Percentiles rank a stretch among this genome's conserved stretches.
Evolutionary conservation across 148 eudicot genomes (phyloP).

Genomic region (Vaccinium corymbosum): DNA sequence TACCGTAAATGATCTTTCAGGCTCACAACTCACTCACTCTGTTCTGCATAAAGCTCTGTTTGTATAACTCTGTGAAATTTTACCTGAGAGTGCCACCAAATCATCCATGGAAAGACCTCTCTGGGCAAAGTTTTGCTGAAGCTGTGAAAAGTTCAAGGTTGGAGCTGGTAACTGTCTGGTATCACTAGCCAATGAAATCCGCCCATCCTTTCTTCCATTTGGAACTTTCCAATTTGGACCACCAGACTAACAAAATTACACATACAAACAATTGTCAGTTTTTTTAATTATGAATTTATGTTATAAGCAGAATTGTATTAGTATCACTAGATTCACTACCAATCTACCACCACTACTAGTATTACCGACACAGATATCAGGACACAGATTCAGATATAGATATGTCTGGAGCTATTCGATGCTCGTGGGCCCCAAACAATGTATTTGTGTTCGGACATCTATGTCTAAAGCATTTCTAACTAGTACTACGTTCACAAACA

Average conservation of each 20-base stretch:
- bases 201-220: constrained; percentile 87
- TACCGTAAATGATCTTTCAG: too few species aligned
- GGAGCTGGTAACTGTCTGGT: constrained; percentile 72
- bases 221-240: constrained; percentile 88
- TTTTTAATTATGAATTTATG: neutral
- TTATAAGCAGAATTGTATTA: neutral
- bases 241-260: constrained; percentile 43
- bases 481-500: neutral
- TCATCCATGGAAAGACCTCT: constrained; percentile 75
- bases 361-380: neutral
- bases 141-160: constrained; percentile 66
- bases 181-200: constrained; percentile 67
- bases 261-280: neutral
- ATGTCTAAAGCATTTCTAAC: neutral
- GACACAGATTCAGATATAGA: neutral
- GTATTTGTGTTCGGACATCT: neutral
- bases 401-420: neutral
- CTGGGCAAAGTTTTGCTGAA: constrained; percentile 67
- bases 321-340: too few species aligned
- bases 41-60: neutral
- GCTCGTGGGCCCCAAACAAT: neutral
- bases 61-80: neutral
- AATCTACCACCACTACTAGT: neutral
- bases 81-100: constrained; percentile 85
- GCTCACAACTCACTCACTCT: too few species aligned